phyloP scores from a whole-genome alignment of 345 rosid species.

The Dimocarpus longan region DNA sequence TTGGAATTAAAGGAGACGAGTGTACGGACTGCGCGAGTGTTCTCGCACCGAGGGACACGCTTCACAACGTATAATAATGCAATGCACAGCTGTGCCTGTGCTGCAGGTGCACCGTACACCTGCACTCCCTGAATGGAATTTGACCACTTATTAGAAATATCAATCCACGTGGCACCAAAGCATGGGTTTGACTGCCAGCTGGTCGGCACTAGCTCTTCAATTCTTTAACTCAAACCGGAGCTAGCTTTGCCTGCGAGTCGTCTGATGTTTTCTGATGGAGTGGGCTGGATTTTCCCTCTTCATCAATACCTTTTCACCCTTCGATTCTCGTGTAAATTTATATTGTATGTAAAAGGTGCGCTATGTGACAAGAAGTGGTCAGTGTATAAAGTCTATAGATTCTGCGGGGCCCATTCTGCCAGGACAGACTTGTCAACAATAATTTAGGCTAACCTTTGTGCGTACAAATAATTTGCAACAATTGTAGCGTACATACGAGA shows the following conservation, averaged over 20 bases:
- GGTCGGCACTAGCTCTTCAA: slow-evolving; percentile 1
- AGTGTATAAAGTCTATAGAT: slow-evolving; percentile 24
- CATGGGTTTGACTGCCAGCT: slow-evolving; percentile 13
- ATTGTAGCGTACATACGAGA: too few species aligned
- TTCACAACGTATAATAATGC: slow-evolving; percentile 23
- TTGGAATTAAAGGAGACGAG: slow-evolving; percentile 9
- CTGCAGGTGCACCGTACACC: slow-evolving; percentile 30
- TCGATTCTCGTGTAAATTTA: slow-evolving; percentile 1
- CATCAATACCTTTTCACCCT: not conserved
- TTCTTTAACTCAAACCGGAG: too few species aligned
- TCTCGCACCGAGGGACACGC: slow-evolving; percentile 31
- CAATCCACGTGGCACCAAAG: not conserved
- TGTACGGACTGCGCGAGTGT: slow-evolving; percentile 24
- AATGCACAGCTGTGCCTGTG: slow-evolving; percentile 8
- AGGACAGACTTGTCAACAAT: slow-evolving; percentile 8
- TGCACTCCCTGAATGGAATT: not conserved
- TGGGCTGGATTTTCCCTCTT: not conserved
- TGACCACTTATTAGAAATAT: not conserved
- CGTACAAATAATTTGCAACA: too few species aligned
- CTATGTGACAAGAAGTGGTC: not conserved
- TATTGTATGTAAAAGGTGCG: slow-evolving; percentile 13
- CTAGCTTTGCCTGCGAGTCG: not conserved
- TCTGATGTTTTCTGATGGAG: slow-evolving; percentile 13
- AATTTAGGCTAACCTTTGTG: too few species aligned
- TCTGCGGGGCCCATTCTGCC: slow-evolving; percentile 28